Evolutionary conservation across 352 stramenopile genomes (phyloP), one percentile per base, ranked within the genome.

Genomic region (Phytophthora melonis): DNA sequence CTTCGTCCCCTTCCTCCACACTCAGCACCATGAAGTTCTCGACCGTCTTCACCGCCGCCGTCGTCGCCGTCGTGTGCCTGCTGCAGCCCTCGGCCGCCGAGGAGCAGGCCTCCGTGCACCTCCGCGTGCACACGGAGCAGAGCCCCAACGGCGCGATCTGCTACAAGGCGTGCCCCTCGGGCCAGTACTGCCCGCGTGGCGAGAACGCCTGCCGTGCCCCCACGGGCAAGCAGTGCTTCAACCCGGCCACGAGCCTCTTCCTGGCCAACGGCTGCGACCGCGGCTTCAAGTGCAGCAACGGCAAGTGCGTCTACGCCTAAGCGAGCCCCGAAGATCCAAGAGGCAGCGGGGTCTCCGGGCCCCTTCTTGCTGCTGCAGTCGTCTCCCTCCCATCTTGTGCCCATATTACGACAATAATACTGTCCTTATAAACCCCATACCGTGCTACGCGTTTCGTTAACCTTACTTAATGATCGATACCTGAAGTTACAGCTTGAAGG

Each of bases 221-320:
- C 14, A 59, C 54, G 0, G 18, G 27, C n/a, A 39, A 16, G 7
- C 25, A 75, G 58, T 82, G 76, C 68, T 82, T 80, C 58, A 78
- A 82, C 68, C 72, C 76, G 16, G 64, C 68, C 16, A 78, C 64
- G 1, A 61, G 76, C 55, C 18, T 68, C 21, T 80, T 75, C 72
- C 16, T 25, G 45, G 43, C 68, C 13, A 7, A 25, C 5, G 58
- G 21, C 11, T 82, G 75, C 41, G 64, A 57, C 60, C 9, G 39
- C 2, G 75, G 75, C 23, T 84, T 81, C 67, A 72, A 70, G 61
- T 84, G 78, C 58, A 39, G 16, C 19, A 61, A 78, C 11, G 72
- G 72, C 68, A 80, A 78, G 68, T 84, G 78, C 43, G 47, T 61
- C 23, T 72, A 72, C 34, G 34, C 34, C 34, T 61, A 64, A 45